phyloP scores from a whole-genome alignment of 106 monocot species.

The Dendrobium officinale region DNA sequence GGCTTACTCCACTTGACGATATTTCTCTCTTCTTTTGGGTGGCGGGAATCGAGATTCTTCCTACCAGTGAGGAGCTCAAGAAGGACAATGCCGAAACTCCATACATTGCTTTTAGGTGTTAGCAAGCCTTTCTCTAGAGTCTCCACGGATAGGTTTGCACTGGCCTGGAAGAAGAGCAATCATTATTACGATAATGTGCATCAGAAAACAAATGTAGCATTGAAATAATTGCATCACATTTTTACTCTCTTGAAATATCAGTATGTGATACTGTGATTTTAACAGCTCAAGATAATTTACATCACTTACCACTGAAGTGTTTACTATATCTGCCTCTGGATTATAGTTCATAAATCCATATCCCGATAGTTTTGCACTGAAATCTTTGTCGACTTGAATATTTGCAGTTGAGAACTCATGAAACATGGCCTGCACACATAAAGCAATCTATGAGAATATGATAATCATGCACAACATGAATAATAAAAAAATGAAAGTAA shows the following conservation, averaged over 20 bases:
- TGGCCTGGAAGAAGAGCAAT: constrained; percentile 24
- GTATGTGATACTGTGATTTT: neutral
- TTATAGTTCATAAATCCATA: constrained; percentile 57
- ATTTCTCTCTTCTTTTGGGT: constrained; percentile 43
- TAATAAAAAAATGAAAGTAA: no score
- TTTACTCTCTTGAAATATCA: no score
- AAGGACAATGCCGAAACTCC: constrained; percentile 50
- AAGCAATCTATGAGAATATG: neutral
- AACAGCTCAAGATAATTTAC: constrained; percentile 13
- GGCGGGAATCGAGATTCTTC: constrained; percentile 29
- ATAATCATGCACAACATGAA: no score
- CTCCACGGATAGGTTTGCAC: constrained; percentile 53
- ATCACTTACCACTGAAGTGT: constrained; percentile 44
- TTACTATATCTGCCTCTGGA: constrained; percentile 45
- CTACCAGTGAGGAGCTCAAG: constrained; percentile 52
- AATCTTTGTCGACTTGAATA: constrained; percentile 82
- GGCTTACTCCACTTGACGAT: constrained; percentile 55
- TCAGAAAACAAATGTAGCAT: neutral
- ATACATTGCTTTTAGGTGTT: constrained; percentile 60
- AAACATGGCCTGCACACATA: constrained; percentile 62
- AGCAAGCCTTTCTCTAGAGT: constrained; percentile 69
- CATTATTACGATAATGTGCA: neutral
- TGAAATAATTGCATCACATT: neutral
- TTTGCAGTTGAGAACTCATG: constrained; percentile 66
- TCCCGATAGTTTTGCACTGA: constrained; percentile 77